Percentiles rank a stretch among this genome's conserved stretches.
phyloP scores from a whole-genome alignment of 768 basidiomycete genomes.

The Suillus subaureus region DNA sequence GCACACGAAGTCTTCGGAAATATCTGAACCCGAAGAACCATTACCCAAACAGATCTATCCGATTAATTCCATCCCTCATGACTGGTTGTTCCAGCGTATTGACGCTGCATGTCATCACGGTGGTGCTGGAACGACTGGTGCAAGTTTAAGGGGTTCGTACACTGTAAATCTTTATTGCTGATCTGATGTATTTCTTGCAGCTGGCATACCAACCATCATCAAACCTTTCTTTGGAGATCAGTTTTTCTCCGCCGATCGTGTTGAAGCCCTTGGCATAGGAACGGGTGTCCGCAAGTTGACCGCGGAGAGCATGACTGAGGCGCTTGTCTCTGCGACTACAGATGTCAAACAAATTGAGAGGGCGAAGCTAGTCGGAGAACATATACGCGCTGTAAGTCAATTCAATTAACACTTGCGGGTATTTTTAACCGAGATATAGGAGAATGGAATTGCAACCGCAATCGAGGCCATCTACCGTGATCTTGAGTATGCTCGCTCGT shows the following conservation, averaged over 20 bases:
- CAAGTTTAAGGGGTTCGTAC: constrained; percentile 80
- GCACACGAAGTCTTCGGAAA: constrained; percentile 61
- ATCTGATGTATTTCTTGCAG: constrained; percentile 37
- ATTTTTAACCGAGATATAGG: constrained; percentile 47
- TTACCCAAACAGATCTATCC: constrained; percentile 80
- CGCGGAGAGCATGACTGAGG: constrained; percentile 74
- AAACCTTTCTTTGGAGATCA: constrained; percentile 98
- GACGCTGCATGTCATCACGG: constrained; percentile 99
- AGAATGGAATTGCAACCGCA: constrained; percentile 92
- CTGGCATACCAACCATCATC: constrained; percentile 94
- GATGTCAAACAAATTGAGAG: constrained; percentile 88
- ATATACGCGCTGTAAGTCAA: constrained; percentile 72
- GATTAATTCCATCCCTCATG: constrained; percentile 87
- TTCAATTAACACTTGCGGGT: not conserved
- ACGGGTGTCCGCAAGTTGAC: constrained; percentile 87
- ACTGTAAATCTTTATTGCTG: not conserved
- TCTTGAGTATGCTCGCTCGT: constrained; percentile 87
- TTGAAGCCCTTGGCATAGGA: constrained; percentile 95
- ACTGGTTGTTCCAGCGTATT: constrained; percentile 93
- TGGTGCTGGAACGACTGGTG: constrained; percentile 95
- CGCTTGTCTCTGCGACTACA: constrained; percentile 79
- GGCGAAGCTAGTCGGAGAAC: constrained; percentile 82
- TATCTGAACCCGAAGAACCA: constrained; percentile 65
- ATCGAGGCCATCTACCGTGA: constrained; percentile 97
- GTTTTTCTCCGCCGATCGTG: constrained; percentile 96